Evolutionary conservation across 1,139 yeast species (phyloP), one percentile per base, ranked within the genome.

Genomic region (Eremothecium coryli): DNA sequence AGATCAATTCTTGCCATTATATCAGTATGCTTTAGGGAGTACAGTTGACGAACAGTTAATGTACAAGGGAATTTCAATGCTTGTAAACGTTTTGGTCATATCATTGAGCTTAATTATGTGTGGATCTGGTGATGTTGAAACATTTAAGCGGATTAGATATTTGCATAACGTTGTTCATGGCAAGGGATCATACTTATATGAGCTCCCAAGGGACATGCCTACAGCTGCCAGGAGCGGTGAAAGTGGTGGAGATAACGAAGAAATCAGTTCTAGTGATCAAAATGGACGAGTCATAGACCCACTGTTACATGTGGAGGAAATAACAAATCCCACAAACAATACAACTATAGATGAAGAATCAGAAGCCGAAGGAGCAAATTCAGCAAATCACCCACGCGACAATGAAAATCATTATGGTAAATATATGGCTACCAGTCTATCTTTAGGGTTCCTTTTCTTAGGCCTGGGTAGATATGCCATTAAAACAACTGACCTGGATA

Each of bases 391-490:
- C 14, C 22, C 14, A 15, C 29, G 32, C 11, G 50, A 52, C 35
- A 42, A 47, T 14, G 59, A 53, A 27, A 50, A 44, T 16, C 56
- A 58, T 5, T 85, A 71, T 55, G 94, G 95, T 0, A 72, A 75
- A 41, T 82, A 72, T 52, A 73, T 84, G 76, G 86, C 93, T 0
- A 68, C 78, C 2, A 85, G 82, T 49, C 71, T 84, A 65, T 84
- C 95, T 0, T 60, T 90, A 31, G 99, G 99, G 1, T 76, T 88
- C 45, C 61, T 90, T 37, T 88, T 90, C 51, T 60, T 90, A 28
- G 95, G 96, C 0, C 93, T 95, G 4, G 96, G 97, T 0, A 95
- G 85, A 54, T 85, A 76, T 59, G 90, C 94, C 0, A 72, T 90
- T 43, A 68, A 73, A 21, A 68, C 69, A 27, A 66, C 77, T 9